A percentile compares a stretch with the other conserved stretches of the same genome.
These are phyloP conservation scores for Exophiala mesophila DNA, from an alignment of 2,329 filamentous ascomycete species.

Conservation along the genomic window DNA sequence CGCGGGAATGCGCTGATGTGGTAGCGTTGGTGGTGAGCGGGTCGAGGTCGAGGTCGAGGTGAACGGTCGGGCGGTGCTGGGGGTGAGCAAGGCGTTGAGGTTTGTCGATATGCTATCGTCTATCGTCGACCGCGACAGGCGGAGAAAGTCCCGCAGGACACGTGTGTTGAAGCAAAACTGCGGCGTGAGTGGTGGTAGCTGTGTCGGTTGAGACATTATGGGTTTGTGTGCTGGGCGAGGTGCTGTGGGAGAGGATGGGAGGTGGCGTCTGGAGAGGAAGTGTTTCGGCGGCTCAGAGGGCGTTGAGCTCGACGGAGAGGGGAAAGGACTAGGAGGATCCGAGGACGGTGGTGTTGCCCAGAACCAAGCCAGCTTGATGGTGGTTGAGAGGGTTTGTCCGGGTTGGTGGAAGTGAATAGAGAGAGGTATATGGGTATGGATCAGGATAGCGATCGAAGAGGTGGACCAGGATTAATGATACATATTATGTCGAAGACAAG, in stretches of 20 bases:
- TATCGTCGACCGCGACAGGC: conserved; percentile 73
- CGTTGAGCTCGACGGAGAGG: conserved; percentile 2
- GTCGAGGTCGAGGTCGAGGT: conserved; percentile 70
- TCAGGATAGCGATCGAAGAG: neutral
- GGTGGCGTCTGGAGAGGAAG: conserved; percentile 11
- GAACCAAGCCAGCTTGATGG: conserved; percentile 28
- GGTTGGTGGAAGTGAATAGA: no score
- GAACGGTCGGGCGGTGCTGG: conserved; percentile 62
- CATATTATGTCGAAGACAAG: no score
- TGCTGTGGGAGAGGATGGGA: conserved; percentile 1
- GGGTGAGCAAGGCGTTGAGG: conserved; percentile 81
- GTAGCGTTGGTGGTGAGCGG: conserved; percentile 15
- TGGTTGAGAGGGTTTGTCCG: neutral
- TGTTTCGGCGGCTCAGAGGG: conserved; percentile 1
- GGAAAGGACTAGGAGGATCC: conserved; percentile 1
- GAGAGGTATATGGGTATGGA: no score
- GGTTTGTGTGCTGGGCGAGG: conserved; percentile 4
- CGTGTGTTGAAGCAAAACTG: conserved; percentile 57
- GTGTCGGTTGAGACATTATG: conserved; percentile 36
- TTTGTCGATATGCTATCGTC: conserved; percentile 94
- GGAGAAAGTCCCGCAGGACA: conserved; percentile 69
- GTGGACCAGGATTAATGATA: no score
- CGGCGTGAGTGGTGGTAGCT: conserved; percentile 51
- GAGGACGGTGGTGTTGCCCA: conserved; percentile 18
- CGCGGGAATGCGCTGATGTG: conserved; percentile 17